These are phyloP conservation scores for Albizia julibrissin DNA, from an alignment of 306 rosid genomes.

Conservation along the genomic window DNA sequence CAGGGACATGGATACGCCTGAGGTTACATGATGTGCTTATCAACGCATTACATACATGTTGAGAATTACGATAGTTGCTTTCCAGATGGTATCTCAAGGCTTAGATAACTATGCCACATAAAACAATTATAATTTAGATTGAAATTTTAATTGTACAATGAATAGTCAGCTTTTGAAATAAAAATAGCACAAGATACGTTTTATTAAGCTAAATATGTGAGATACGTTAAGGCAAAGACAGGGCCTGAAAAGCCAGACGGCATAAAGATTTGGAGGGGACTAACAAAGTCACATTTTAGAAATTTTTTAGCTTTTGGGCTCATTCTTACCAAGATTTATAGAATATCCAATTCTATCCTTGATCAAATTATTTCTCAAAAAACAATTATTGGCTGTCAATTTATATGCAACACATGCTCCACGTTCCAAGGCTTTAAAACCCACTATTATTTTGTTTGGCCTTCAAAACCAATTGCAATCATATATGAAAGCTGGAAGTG, in stretches of 20 bases:
- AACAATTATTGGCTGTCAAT: neutral
- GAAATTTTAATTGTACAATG: neutral
- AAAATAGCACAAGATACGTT: neutral
- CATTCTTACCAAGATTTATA: neutral
- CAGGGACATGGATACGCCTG: neutral
- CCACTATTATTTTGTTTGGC: neutral
- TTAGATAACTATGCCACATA: neutral
- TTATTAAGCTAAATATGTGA: neutral
- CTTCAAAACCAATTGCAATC: neutral
- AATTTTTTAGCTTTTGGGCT: neutral
- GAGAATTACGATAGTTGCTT: neutral
- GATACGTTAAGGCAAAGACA: neutral
- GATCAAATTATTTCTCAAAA: neutral
- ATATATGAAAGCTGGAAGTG: neutral
- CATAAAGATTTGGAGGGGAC: neutral
- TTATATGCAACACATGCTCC: constrained; percentile 23
- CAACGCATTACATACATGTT: neutral
- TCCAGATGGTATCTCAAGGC: neutral
- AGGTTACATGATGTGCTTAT: neutral
- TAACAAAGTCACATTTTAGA: neutral
- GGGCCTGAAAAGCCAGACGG: neutral
- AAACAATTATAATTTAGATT: neutral
- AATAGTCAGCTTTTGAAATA: neutral
- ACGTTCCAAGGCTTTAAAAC: neutral
- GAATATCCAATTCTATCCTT: neutral